Evolutionary conservation across 176 grass and related monocot species (phyloP), one percentile per base, ranked within the genome.

Genomic region (Chloris gayana): DNA sequence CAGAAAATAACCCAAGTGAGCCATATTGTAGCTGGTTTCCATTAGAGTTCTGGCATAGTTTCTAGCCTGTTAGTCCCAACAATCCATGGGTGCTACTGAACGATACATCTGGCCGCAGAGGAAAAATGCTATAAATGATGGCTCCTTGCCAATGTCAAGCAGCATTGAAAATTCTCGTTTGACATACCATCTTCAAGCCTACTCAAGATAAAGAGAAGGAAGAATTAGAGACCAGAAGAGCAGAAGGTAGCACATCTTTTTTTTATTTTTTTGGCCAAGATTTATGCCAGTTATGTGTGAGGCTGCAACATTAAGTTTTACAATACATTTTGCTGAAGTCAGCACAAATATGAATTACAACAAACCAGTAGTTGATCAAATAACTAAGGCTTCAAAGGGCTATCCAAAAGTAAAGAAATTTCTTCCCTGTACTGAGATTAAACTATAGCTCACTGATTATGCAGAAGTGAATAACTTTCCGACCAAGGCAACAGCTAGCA

Each of bases 1-100:
- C 41, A 88, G 69, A 69, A 80, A 88, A 42, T 21, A 42, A 83
- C 21, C 17, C 50, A 34, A 80, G 14, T 35, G 34, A 73, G 62
- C 76, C 11, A 5, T 24, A 47, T 47, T 46, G 50, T 73, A 51
- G n/a, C 63, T 84, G 39, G 4, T 50, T 80, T 67, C 24, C 75
- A 78, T 60, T 83, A 50, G 49, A 50, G 38, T 25, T 46, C 27
- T 64, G 73, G 37, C 64, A 71, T 38, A 32, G 42, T 24, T 74
- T 51, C 24, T 69, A 74, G 70, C 13, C 1, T 80, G 61, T 64
- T 63, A 68, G 69, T 69, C 17, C 24, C 75, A 79, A 30, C 61
- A 84, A 74, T 74, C 31, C 4, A 6, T 14, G 56, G 34, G 51
- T 84, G 69, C 39, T 42, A 75, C 30, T 26, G 10, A 53, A 63